Evolutionary conservation across 768 basidiomycete species (phyloP).

Genomic region (Lyophyllum semitale): DNA sequence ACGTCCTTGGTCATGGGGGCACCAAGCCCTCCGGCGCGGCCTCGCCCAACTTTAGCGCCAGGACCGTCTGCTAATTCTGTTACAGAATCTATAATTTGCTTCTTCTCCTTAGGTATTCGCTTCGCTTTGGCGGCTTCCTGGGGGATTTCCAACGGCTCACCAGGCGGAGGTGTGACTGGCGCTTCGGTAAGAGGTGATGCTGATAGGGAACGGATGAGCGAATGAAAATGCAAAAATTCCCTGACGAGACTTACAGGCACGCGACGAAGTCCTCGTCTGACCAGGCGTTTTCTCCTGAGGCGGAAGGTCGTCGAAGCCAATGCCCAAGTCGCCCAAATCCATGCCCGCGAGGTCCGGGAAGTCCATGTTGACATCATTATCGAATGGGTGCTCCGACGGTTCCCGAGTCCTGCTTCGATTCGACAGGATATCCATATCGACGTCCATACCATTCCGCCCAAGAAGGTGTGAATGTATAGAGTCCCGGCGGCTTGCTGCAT

Average conservation of each 20-base stretch:
- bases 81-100: constrained; percentile 87
- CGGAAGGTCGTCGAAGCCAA: constrained; percentile 66
- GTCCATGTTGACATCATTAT: constrained; percentile 49
- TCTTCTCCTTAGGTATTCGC: constrained; percentile 71
- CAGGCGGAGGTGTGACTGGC: constrained; percentile 78
- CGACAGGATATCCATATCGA: constrained; percentile 67
- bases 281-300: constrained; percentile 52
- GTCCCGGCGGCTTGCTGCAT: constrained; percentile 55
- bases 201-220: constrained; percentile 25
- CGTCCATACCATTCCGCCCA: constrained; percentile 43
- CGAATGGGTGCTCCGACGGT: constrained; percentile 67
- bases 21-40: constrained; percentile 52
- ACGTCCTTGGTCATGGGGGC: constrained; percentile 57
- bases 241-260: constrained; percentile 60
- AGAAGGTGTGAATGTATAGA: constrained; percentile 67
- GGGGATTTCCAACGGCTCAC: constrained; percentile 41
- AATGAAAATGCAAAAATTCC: neutral
- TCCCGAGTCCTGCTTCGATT: constrained; percentile 60
- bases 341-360: constrained; percentile 59
- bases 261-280: constrained; percentile 60
- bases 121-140: constrained; percentile 42
- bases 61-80: constrained; percentile 78
- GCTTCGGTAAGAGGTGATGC: constrained; percentile 78
- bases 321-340: constrained; percentile 61
- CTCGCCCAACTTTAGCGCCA: constrained; percentile 54